phyloP scores from a whole-genome alignment of 2,329 filamentous ascomycete species.

The Myriangium duriaei region DNA sequence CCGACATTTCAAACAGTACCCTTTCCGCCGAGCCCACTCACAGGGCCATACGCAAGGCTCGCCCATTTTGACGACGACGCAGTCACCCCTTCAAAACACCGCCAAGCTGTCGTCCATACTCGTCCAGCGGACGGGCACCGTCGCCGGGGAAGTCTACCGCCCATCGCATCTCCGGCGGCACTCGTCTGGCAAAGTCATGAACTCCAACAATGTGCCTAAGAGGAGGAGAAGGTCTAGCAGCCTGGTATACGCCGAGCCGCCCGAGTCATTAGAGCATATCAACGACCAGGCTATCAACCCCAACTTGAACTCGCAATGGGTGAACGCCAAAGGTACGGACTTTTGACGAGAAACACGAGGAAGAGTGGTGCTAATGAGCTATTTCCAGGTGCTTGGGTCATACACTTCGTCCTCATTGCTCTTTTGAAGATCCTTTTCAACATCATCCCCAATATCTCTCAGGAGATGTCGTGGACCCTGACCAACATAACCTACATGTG shows the following conservation, averaged over 20 bases:
- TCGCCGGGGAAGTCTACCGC: slow-evolving; percentile 70
- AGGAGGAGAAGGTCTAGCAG: slow-evolving; percentile 91
- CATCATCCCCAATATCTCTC: slow-evolving; percentile 88
- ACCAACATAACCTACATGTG: slow-evolving; percentile 99
- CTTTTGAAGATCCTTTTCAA: slow-evolving; percentile 93
- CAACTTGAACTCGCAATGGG: slow-evolving; percentile 97
- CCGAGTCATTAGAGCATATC: slow-evolving; percentile 93
- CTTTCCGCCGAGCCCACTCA: background rate
- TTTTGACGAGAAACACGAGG: slow-evolving; percentile 6
- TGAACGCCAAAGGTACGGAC: slow-evolving; percentile 94
- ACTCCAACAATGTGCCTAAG: slow-evolving; percentile 43
- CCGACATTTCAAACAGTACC: background rate
- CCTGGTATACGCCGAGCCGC: slow-evolving; percentile 94
- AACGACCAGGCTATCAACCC: slow-evolving; percentile 90
- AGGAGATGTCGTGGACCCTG: slow-evolving; percentile 96
- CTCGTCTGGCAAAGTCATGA: slow-evolving; percentile 32
- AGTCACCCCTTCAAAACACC: slow-evolving; percentile 46
- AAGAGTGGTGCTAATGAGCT: slow-evolving; percentile 12
- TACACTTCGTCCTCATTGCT: slow-evolving; percentile 86
- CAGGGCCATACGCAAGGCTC: background rate
- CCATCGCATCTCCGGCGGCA: slow-evolving; percentile 45
- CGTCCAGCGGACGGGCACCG: slow-evolving; percentile 75
- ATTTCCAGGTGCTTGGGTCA: slow-evolving; percentile 78
- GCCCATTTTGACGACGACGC: background rate
- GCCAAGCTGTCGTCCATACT: slow-evolving; percentile 94